Base-by-base conservation (phyloP, 2,329 filamentous ascomycete species). In the Neopestalotiopsis sp. region DNA sequence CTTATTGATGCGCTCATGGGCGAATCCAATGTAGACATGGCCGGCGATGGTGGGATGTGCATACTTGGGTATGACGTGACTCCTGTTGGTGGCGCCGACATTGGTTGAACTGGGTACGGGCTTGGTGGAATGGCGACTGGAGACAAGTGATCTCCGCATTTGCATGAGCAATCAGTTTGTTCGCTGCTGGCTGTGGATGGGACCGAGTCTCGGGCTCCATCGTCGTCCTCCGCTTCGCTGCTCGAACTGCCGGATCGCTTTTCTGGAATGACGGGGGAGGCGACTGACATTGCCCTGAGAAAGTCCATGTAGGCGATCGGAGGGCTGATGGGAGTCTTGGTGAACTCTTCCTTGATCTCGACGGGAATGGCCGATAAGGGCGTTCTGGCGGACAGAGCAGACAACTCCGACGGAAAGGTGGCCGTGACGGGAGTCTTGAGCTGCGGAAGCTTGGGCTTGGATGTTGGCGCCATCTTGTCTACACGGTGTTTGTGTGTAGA, bases 261-360 rank as follows among this genome's bases (percentile, higher is more conserved):
- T 65, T 84, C 82, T 56, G 90, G 87, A 62, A 88, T 85, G 61
- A 88, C 82, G 9, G 93, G 92, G 71, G 91, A 94, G 77, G 90
- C 89, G 69, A 94, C 85, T 20, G 91, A 91, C 82, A 97, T 90
- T 70, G 91, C 90, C 82, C 94, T 95, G 71, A 98, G 90, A 78
- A 98, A 98, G 77, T 98, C 94, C 73, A 94, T 92, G 79, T 98
- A 98, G 69, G 95, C 95, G 28, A 89, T 86, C 3, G 95, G 95
- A 66, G 95, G 95, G 65, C 93, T 97, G 79, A 98, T 97, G 63
- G 95, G 95, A 4, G 95, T 98, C 82, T 90, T 92, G 86, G 76
- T 73, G 65, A 74, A 78, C 74, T 92, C 88, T 67, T 83, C 83
- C 80, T 95, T 95, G 84, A 95, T 88, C 74, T 88, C 86, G 68